Conservation (phyloP, 352 stramenopile species). For the Sclerospora graminicola region DNA sequence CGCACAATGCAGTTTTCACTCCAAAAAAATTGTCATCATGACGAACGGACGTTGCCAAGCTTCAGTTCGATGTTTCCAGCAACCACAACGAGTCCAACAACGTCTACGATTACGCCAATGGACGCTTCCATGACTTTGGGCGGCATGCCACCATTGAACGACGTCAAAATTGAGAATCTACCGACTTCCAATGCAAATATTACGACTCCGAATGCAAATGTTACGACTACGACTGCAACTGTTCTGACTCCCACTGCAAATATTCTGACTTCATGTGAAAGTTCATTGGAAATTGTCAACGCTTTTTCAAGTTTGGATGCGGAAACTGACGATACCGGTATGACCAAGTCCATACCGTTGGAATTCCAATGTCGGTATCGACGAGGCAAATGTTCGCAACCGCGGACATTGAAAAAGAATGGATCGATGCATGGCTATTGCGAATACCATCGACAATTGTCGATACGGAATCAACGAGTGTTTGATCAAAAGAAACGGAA, state of each 20-base stretch:
- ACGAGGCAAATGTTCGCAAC: constrained; percentile 35
- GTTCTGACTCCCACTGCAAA: no score
- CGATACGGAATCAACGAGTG: constrained; percentile 42
- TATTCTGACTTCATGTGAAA: no score
- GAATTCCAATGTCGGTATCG: constrained; percentile 38
- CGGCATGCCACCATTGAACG: constrained; percentile 9
- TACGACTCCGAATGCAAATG: no score
- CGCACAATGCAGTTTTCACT: constrained; percentile 12
- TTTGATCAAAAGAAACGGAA: constrained; percentile 40
- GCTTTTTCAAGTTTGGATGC: constrained; percentile 21
- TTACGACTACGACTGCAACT: no score
- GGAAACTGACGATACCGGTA: neutral
- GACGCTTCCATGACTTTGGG: constrained; percentile 17
- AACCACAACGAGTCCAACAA: neutral
- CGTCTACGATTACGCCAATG: constrained; percentile 1
- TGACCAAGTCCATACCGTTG: neutral
- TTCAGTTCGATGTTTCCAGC: constrained; percentile 12
- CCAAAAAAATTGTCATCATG: constrained; percentile 6
- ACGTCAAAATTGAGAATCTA: constrained; percentile 1
- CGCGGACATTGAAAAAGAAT: constrained; percentile 58
- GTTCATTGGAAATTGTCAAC: constrained; percentile 11
- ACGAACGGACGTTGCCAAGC: constrained; percentile 10
- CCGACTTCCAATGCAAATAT: no score
- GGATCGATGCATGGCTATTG: constrained; percentile 53
- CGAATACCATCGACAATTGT: constrained; percentile 46